These are phyloP conservation scores for Nakazawaea holstii DNA, from an alignment of 805 yeast species.

Conservation along the genomic window DNA sequence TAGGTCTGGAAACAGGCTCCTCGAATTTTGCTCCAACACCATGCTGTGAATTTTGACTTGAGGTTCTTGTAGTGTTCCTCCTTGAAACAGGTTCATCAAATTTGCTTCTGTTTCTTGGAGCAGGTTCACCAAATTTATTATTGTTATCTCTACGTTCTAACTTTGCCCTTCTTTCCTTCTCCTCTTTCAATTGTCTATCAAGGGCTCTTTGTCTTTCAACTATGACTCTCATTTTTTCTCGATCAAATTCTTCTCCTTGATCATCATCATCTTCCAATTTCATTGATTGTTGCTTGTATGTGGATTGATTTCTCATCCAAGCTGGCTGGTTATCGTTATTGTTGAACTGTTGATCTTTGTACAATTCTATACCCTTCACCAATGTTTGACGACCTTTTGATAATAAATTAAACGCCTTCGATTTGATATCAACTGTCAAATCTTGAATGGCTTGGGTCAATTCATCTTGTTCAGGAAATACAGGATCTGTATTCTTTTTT, in stretches of 20 bases:
- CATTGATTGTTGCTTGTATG: constrained; percentile 36
- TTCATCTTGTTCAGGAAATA: constrained; percentile 22
- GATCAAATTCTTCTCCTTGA: constrained; percentile 40
- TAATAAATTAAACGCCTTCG: constrained; percentile 54
- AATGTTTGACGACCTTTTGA: constrained; percentile 56
- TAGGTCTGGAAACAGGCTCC: background rate
- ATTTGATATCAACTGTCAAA: constrained; percentile 48
- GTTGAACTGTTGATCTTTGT: constrained; percentile 32
- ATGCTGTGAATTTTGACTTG: background rate
- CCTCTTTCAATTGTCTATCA: constrained; percentile 22
- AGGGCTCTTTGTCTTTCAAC: constrained; percentile 34
- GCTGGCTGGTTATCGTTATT: constrained; percentile 44
- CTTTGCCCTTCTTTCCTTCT: constrained; percentile 16
- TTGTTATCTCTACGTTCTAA: background rate
- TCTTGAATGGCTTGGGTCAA: constrained; percentile 40
- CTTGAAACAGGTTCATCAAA: constrained; percentile 1
- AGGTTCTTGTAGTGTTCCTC: background rate
- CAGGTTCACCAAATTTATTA: constrained; percentile 6
- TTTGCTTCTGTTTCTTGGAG: background rate
- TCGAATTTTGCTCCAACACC: background rate
- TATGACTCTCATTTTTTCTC: constrained; percentile 33
- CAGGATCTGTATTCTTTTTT: background rate
- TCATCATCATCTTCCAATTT: constrained; percentile 32
- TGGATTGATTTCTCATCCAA: constrained; percentile 66
- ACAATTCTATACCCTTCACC: constrained; percentile 56